Base-by-base conservation (phyloP, 1,284 basidiomycete species). In the Agaricales sp. region DNA sequence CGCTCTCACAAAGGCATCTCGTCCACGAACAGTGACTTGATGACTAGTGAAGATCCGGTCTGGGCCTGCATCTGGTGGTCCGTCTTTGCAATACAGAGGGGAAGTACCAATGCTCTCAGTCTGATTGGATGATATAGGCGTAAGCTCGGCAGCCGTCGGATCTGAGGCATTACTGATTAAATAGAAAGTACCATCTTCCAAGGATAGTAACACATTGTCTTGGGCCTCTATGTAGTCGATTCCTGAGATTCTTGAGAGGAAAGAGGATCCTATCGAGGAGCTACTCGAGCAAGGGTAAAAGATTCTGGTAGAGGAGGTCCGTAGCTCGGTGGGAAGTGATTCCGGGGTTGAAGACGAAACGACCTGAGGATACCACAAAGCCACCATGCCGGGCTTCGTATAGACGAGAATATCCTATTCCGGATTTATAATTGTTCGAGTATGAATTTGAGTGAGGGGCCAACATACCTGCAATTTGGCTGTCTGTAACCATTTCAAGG, bases 111-210 rank as follows among this genome's bases (percentile, higher is more conserved):
- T 61, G 58, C 69, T 66, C 69, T 13, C 45, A 41, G 19, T 54
- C 26, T 41, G 49, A 46, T 51, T 51, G 3, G 30, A 11, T 12
- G 11, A 44, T 47, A n/a, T n/a, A 54, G 50, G 53, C 60, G 45
- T 55, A 52, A 38, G 59, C 53, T 61, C 60, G 66, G 4, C 63
- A 60, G 8, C 80, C 81, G 22, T 69, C 63, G 1, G 54, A 56
- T n/a, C 74, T 74, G 24, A 86, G 22, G 47, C 30, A 43, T 68
- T 58, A 51, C 73, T 69, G 49, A 87, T 60, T 43, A 73, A 71
- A 59, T 83, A 77, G 54, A 84, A 71, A 4, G 83, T 80, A 2
- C 87, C 86, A 56, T 89, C 86, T 43, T 74, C 70, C 11, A 88
- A 67, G 3, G 75, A 68, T 25, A 87, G 52, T 14, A 86, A 51